Base-by-base conservation (phyloP, 441 rosid species). In the Adansonia gregorii region DNA sequence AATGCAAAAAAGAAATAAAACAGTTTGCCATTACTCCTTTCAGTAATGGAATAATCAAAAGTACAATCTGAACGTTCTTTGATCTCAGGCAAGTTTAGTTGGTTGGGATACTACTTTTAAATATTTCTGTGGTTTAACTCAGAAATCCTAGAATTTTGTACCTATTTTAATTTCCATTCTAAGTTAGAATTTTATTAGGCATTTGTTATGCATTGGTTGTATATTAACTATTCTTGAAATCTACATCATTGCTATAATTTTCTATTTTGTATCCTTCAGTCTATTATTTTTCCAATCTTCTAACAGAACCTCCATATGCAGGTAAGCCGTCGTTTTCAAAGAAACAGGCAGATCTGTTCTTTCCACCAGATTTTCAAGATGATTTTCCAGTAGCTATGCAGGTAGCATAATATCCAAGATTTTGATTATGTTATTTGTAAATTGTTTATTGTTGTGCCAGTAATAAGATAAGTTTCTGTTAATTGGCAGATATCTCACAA, bases 321-420 rank as follows among this genome's bases (percentile, higher is more conserved):
- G 99, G 99, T 78, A 97, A 93, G 78, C 92, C 99, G 51, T 88
- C 99, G 55, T 95, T 93, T 83, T 76, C 98, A 7, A 97, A 97
- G 89, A 97, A 95, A 84, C 98, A 93, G 85, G 98, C 99, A 12
- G 99, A 95, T 87, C 97, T 97, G 41, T 95, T 97, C 88, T 97
- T 97, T 76, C 99, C 99, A 48, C 99, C 99, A 67, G 99, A 97
- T 86, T 97, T 97, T 87, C 97, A 97, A 58, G 99, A 97, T 81
- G 99, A 97, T 82, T 97, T 97, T 83, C 99, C 99, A 52, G 99
- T 97, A 54, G 97, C 99, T 61, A 97, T 97, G 99, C 99, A 97
- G 98, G 99, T 97, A 74, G 54, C 24, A 65, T 73, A 56, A 76
- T 74, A 73, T 80, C 51, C 75, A 67, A 66, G 75, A 75, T 51